Evolutionary conservation across 2,329 filamentous ascomycete genomes (phyloP), one percentile per base, ranked within the genome.

Genomic region (Bipolaris bicolor): DNA sequence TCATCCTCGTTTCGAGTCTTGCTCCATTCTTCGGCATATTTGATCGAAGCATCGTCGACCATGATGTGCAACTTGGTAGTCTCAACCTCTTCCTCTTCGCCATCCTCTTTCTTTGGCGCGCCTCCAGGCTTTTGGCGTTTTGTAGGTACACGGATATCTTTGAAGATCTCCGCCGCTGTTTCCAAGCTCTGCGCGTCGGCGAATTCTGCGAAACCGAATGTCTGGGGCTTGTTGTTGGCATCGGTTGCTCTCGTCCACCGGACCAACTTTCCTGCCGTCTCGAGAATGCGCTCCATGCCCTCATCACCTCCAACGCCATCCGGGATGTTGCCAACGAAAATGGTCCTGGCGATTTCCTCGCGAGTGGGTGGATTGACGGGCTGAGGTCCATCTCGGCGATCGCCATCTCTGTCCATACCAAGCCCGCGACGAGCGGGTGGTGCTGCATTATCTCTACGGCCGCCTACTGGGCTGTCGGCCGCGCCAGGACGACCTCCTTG

Each of bases 171-270:
- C 53, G 93, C 87, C 41, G 94, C 95, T 43, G 89, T 89, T 74
- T 89, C 88, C 65, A 99, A 82, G 64, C 92, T 94, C 76, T 97
- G 91, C 22, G 89, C 87, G 75, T 98, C 93, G 62, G 97, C 94
- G 76, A 90, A 99, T 77, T 97, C 90, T 58, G 94, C 95, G 78
- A 99, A 98, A 13, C 94, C 95, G 81, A 98, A 98, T 62, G 88
- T 89, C 77, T 89, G 88, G 54, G 88, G 88, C 78, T 94, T 95
- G 64, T 90, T 87, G 64, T 92, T 88, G n/a, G 89, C 87, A 74
- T 91, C 87, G 16, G 85, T 86, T 33, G 88, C 89, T 58, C 91
- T 83, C 62, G 93, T 92, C 92, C 93, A 99, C 68, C 92, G 88
- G 62, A 90, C 87, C 61, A 99, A 78, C 72, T 84, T 88, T 39